Base-by-base conservation (phyloP, 2,329 filamentous ascomycete species). In the Claviceps digitariae region DNA sequence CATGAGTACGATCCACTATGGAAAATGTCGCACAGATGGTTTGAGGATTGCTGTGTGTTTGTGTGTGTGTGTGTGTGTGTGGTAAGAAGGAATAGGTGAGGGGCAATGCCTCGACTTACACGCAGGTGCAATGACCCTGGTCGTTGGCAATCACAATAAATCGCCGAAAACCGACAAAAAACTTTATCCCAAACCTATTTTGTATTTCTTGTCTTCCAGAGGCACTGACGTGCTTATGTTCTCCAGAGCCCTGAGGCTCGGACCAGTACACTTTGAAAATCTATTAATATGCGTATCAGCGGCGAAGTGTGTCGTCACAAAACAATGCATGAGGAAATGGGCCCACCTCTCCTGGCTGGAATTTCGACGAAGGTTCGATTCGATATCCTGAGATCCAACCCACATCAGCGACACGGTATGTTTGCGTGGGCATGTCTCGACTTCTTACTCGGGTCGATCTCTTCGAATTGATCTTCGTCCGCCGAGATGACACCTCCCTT, bases 241-340 rank as follows among this genome's bases (percentile, higher is more conserved):
- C 64, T 21, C 61, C 57, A 51, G 63, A 58, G 10, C 75, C 76
- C 27, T 66, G 64, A 0, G 77, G 77, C 48, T 81, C 76, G 9
- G 72, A 70, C 77, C 77, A 81, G 20, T 74, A 62, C 2, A 78
- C 69, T 59, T 79, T 81, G 64, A 80, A 77, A 20, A 81, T 73
- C 76, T 78, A 53, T 15, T 12, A 27, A n/a, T 21, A 2, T 2
- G 25, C 20, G 6, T 36, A 41, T 40, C 52, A 55, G 54, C 46
- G 46, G 43, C 8, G 47, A 41, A 36, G 9, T 34, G 10, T 9
- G 10, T 12, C 31, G 10, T 8, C 2, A 34, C 5, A 34, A 10
- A 34, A 34, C 9, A 34, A 34, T 34, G 31, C 31, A 34, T 8
- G 31, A 34, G n/a, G 8, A 6, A 12, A 8, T 58, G n/a, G 27